Percentiles rank a stretch among this genome's conserved stretches.
phyloP scores from a whole-genome alignment of 768 basidiomycete species.

The Macrolepiota dolichaula region DNA sequence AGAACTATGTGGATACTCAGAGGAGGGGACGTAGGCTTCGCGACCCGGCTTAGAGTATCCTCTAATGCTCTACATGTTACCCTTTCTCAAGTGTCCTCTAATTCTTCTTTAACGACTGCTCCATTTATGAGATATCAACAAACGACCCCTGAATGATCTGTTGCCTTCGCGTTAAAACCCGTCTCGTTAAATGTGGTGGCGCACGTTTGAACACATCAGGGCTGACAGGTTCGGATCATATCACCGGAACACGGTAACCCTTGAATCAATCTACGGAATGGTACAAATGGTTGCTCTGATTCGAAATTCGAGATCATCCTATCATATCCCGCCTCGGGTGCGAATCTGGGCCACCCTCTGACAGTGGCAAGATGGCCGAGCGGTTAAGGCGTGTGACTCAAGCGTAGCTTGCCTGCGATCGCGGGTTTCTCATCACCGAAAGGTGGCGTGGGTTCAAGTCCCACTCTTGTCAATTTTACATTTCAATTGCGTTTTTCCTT shows the following conservation, averaged over 20 bases:
- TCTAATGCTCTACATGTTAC: neutral
- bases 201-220: too few relatives aligned
- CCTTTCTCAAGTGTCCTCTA: neutral
- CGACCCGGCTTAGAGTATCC: neutral
- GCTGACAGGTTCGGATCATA: too few relatives aligned
- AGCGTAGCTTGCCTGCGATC: constrained; percentile 30
- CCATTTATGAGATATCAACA: neutral
- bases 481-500: too few relatives aligned
- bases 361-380: constrained; percentile 44
- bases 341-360: too few relatives aligned
- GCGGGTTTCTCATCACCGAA: constrained; percentile 18
- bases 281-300: too few relatives aligned
- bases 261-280: too few relatives aligned
- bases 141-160: neutral
- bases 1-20: neutral
- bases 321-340: too few relatives aligned
- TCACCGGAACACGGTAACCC: too few relatives aligned
- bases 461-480: constrained; percentile 21
- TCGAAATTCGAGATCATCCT: too few relatives aligned
- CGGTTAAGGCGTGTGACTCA: constrained; percentile 47
- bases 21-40: neutral
- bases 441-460: constrained; percentile 21
- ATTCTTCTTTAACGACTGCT: neutral
- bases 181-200: too few relatives aligned
- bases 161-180: too few relatives aligned